Base-by-base conservation (phyloP, 345 rosid species). In the Salix exigua region DNA sequence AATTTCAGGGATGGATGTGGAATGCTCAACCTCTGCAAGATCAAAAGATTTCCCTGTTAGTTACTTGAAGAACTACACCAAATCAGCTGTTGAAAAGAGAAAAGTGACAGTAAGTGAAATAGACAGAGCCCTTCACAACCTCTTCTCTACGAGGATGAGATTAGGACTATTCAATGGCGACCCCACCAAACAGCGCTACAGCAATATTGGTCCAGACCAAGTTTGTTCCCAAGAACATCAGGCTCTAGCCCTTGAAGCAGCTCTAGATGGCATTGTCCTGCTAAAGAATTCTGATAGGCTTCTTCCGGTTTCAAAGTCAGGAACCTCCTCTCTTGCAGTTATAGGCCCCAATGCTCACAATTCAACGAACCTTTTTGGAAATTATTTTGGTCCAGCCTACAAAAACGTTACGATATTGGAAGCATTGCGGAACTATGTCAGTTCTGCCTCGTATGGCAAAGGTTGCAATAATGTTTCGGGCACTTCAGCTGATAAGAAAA, bases 331-430 rank as follows among this genome's bases (percentile, higher is more conserved):
- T 9, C 87, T 95, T n/a, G 94, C 92, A 2, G 88, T 90, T 2
- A 86, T 95, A 6, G 97, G 99, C 79, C 99, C 98, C 76, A 92
- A 88, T 77, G 97, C 93, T 5, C n/a, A 91, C 73, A 75, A 75
- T 1, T 77, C 91, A 2, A 53, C 78, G 58, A 87, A 85, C 10
- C 92, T 94, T 9, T 82, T 87, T 0, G 97, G 99, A 65, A 94
- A 94, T 83, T 94, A 95, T 68, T 92, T 90, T 7, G 99, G 94
- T 21, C 88, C 88, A 23, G 89, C 93, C 1, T 91, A 97, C 86
- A 88, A 84, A 77, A 51, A 81, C 7, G 82, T 89, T 8, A 88
- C 93, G 6, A 89, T 93, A 66, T 77, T 91, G 66, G 89, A 89
- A 69, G 98, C 83, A 23, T 60, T 95, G 66, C 85, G 84, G 55